Base-by-base conservation (phyloP, 2,329 filamentous ascomycete species). In the Coccinonectria pachysandricola region DNA sequence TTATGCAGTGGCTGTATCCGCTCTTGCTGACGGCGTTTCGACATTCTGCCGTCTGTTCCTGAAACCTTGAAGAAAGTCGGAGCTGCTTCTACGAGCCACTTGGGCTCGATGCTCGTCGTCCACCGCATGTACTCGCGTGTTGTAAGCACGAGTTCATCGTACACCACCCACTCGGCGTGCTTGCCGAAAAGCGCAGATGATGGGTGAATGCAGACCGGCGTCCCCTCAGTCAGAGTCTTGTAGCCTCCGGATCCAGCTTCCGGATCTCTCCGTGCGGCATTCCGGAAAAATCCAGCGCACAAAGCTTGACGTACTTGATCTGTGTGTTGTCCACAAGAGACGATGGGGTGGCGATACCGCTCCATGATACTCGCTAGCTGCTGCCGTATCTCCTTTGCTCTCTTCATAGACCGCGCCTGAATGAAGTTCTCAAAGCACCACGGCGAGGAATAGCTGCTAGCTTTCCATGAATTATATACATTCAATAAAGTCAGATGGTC, bases 391-490 rank as follows among this genome's bases (percentile, higher is more conserved):
- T 98, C 91, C 52, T 88, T 83, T 7, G 85, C 87, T 7, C 88
- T 78, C 32, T 75, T 73, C 72, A 98, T 94, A 17, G 77, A 78
- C 2, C 87, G 75, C 4, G 85, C 86, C 51, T 96, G 87, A 51
- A 98, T 91, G 53, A 93, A 98, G 56, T 98, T 95, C 49, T 98
- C 92, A 42, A 85, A 88, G 51, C 91, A 96, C 91, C 91, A 98
- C 0, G 87, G 77, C 30, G 76, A 83, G 25, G 76, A 81, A 57
- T 74, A 93, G 6, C 79, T 78, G 36, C 75, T 80, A 21, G 78
- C 68, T 53, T 94, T 94, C 91, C 91, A 98, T n/a, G 73, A 77
- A 48, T 95, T 94, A 62, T 93, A 98, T 1, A 98, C 87, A 43
- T 98, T 98, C 21, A 98, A 72, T 0, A 96, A 67, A 0, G 91